Base-by-base conservation (phyloP, 148 eudicot species). In the Vaccinium myrtillus region DNA sequence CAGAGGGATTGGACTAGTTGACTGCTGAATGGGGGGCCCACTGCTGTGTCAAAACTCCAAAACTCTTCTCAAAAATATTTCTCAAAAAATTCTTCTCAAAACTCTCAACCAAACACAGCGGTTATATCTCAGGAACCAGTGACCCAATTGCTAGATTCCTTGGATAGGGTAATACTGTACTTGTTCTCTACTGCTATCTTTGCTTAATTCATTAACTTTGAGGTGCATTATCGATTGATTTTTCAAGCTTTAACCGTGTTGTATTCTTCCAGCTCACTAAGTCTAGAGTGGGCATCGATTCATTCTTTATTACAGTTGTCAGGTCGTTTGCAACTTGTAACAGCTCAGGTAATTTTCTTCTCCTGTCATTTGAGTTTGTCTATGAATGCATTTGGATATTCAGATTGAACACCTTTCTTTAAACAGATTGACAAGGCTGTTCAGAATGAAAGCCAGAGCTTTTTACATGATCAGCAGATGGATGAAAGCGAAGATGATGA, bases 271-370 rank as follows among this genome's bases (percentile, higher is more conserved):
- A 36, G 39, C 39, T 36, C 39, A 36, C 39, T 36, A 36, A 36
- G 39, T 36, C 39, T 36, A 36, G 39, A 1, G 39, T 27, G 39
- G 39, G 39, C 2, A 36, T 36, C 39, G 39, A 36, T 36, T 36
- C 89, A 90, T 85, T 87, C 91, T 58, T 88, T 97, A 79, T 82
- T 90, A 84, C 96, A 94, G 88, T 82, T 97, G 90, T 91, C 93
- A 78, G 99, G 99, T 82, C 98, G 96, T 86, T 81, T 97, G 89
- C 99, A 94, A 87, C 96, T 97, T 56, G 90, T 95, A 54, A 89
- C 92, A 21, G 93, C 96, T 56, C 99, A 95, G 99, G 99, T 97
- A 86, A 77, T 80, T 85, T 63, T 8, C 55, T 74, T 59, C 39
- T 61, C 65, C 30, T 23, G 11, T 67, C 48, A 49, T 50, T 6